phyloP scores from a whole-genome alignment of 768 basidiomycete genomes.

The Cantharellus cinnabarinus region DNA sequence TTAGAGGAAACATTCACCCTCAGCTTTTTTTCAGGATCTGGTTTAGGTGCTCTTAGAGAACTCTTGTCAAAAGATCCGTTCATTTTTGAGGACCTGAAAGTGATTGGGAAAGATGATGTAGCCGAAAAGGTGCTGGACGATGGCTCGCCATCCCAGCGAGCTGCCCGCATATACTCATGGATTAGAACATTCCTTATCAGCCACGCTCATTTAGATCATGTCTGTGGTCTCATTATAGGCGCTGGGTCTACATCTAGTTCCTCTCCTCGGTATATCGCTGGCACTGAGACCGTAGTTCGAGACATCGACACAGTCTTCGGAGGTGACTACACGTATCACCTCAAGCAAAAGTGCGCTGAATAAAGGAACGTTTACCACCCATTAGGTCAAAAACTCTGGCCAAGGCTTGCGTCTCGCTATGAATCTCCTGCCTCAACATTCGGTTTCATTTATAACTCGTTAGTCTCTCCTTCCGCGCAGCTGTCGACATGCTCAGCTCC shows the following conservation, averaged over 20 bases:
- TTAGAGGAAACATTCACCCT: not conserved
- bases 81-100: constrained; percentile 25
- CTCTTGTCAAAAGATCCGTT: constrained; percentile 36
- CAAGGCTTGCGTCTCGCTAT: constrained; percentile 58
- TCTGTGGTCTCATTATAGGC: constrained; percentile 59
- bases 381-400: constrained; percentile 44
- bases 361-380: too few relatives aligned
- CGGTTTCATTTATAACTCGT: constrained; percentile 47
- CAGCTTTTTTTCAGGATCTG: constrained; percentile 40
- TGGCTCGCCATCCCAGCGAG: constrained; percentile 8
- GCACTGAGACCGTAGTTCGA: constrained; percentile 36
- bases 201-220: constrained; percentile 84
- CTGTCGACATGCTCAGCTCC: constrained; percentile 4
- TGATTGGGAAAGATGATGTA: constrained; percentile 1
- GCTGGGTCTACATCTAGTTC: constrained; percentile 53
- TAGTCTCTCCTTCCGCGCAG: constrained; percentile 14
- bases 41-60: constrained; percentile 51
- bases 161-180: constrained; percentile 27
- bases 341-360: too few relatives aligned
- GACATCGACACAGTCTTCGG: constrained; percentile 55
- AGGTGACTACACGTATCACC: constrained; percentile 11
- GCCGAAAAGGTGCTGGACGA: constrained; percentile 4
- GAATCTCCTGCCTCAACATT: constrained; percentile 27
- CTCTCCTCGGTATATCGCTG: constrained; percentile 39
- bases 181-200: constrained; percentile 69